Base-by-base conservation (phyloP, 495 filamentous ascomycete species). In the Xylaria telfairii region DNA sequence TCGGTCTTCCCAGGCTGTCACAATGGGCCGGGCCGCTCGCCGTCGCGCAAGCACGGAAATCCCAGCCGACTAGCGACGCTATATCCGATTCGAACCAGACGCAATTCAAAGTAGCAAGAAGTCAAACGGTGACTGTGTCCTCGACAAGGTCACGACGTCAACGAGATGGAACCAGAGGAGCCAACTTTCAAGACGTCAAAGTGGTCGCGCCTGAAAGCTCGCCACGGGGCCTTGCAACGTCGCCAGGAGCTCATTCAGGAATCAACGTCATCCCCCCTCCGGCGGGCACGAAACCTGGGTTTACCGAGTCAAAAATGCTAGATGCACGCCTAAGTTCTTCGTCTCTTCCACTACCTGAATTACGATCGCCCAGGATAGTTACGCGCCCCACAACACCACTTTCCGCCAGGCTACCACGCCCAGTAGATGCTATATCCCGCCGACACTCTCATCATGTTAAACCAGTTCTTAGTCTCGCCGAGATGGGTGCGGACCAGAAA, bases 31-130 rank as follows among this genome's bases (percentile, higher is more conserved):
- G 91, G 3, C 92, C 91, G 0, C 82, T 93, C 28, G 91, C 92
- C 46, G 85, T 93, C 72, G 90, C 91, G 15, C 91, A 93, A 77
- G 90, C 91, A 26, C 83, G 91, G 47, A 91, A 90, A 76, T 89
- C 90, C 28, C 85, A 89, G 68, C 85, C 87, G 2, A 75, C 79
- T 26, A 82, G 84, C 67, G 85, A 90, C 71, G 81, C 81, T 24
- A 86, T 90, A 67, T 82, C 86, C 39, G 87, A 92, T 59, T 77
- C 83, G 67, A 80, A 70, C 83, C 78, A 78, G 46, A 67, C 49
- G 59, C 67, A 76, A 54, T 80, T 81, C 28, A 85, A 86, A 76
- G 81, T 91, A 12, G 76, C 82, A 56, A 81, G 91, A 68, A 91
- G 91, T 73, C 86, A 92, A 59, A 93, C 91, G 12, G 84, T 91